Base-by-base conservation (phyloP, 495 filamentous ascomycete species). In the Bryoglossum gracile region DNA sequence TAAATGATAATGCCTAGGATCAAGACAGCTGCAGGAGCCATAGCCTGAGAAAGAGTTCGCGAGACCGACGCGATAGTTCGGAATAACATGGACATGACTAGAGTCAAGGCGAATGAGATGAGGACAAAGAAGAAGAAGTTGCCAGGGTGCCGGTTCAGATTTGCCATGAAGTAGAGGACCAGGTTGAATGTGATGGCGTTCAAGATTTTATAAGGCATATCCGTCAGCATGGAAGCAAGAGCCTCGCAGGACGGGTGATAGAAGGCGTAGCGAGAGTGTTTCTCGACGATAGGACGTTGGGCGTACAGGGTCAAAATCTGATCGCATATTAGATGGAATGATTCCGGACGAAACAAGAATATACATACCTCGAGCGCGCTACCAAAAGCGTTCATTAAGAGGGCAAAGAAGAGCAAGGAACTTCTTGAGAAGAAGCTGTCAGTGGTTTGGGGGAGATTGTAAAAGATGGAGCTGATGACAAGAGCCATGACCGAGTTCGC, bases 1-100 rank as follows among this genome's bases (percentile, higher is more conserved):
- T 91, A 95, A 47, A 94, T 84, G 57, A 92, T 72, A 25, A 94
- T 69, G 33, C 77, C 76, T 46, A 94, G 72, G 62, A 95, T 91
- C 50, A 94, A 73, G 26, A 94, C 64, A 0, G 86, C 84, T 25
- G 87, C 77, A 1, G 86, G 87, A 0, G 87, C 82, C 78, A 91
- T 80, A 44, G 89, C 88, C 59, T 92, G 86, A 0, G 80, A 81
- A 38, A 94, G 68, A n/a, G 87, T 84, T 30, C 85, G 74, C 13
- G 88, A 88, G 4, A 82, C 65, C 10, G 86, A 80, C 1, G 80
- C 89, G 48, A 94, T 89, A 23, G 79, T 83, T 21, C 89, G 78
- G 74, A 94, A 95, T 25, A 90, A 73, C 62, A 73, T 86, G 23
- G 80, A 85, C 85, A 90, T 89, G 26, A 73, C 68, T 53, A 89